Evolutionary conservation across 2,329 filamentous ascomycete species (phyloP).

Genomic region (Blumeria hordei): DNA sequence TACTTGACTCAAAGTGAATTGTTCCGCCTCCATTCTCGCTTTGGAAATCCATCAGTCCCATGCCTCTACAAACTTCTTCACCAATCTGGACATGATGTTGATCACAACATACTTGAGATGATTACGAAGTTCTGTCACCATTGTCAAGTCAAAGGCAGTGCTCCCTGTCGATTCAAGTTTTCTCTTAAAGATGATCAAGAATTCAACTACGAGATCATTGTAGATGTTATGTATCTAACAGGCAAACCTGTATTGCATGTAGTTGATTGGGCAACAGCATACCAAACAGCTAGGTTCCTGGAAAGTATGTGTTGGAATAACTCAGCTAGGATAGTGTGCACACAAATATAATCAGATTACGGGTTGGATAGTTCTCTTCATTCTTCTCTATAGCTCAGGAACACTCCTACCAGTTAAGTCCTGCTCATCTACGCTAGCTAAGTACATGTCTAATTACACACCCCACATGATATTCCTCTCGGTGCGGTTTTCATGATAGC

Average conservation of each 20-base stretch:
- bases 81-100: not conserved
- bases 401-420: no score
- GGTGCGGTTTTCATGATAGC: no score
- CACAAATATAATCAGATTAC: no score
- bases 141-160: not conserved
- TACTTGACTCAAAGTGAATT: not conserved
- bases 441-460: no score
- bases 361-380: no score
- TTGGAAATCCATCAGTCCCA: not conserved
- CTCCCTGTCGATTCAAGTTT: not conserved
- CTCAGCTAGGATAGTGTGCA: no score
- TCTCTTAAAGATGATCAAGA: not conserved
- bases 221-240: not conserved
- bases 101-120: not conserved
- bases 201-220: not conserved
- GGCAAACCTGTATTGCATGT: not conserved
- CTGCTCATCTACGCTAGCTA: no score
- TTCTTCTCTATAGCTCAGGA: no score
- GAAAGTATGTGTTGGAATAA: not conserved
- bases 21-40: not conserved
- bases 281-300: not conserved
- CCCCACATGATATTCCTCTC: no score
- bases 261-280: not conserved
- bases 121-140: not conserved
- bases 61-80: not conserved